phyloP scores from a whole-genome alignment of 2,329 filamentous ascomycete species.

The Boeremia lycopersici region DNA sequence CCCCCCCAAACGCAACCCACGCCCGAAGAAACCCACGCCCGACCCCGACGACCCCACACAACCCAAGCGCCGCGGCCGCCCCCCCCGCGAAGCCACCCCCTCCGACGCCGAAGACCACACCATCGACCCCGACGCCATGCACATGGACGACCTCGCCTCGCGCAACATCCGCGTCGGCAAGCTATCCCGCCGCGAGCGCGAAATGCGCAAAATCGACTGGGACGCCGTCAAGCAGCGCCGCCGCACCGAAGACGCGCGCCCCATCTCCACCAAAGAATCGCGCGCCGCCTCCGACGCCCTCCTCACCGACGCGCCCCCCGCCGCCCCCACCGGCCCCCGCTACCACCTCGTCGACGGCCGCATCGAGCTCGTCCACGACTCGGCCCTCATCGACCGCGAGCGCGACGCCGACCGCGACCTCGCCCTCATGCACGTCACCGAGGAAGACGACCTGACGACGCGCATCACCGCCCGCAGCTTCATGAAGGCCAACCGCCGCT shows the following conservation, averaged over 20 bases:
- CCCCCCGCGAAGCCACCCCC: constrained; percentile 40
- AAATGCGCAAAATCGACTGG: constrained; percentile 71
- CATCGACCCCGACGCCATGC: constrained; percentile 70
- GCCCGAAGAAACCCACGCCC: constrained; percentile 22
- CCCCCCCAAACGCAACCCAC: constrained; percentile 3
- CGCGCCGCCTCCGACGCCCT: constrained; percentile 31
- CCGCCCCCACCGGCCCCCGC: constrained; percentile 47
- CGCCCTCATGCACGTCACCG: constrained; percentile 64
- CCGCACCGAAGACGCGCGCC: constrained; percentile 41
- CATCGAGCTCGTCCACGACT: constrained; percentile 72
- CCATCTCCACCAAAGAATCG: constrained; percentile 28
- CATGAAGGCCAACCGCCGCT: constrained; percentile 64
- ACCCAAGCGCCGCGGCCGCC: constrained; percentile 34
- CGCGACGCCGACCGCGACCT: constrained; percentile 63
- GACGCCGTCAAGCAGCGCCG: constrained; percentile 53
- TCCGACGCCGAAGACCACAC: constrained; percentile 47
- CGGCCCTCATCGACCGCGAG: constrained; percentile 71
- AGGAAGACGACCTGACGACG: constrained; percentile 79
- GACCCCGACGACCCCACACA: constrained; percentile 17
- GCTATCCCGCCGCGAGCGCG: constrained; percentile 74
- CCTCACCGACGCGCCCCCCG: constrained; percentile 7
- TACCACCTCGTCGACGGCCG: constrained; percentile 70
- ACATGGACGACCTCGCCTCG: constrained; percentile 74
- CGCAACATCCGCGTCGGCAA: constrained; percentile 70
- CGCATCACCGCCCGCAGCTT: constrained; percentile 73